Evolutionary conservation across 192 early-diverging fungal species (phyloP), one percentile per base, ranked within the genome.

Genomic region (Backusella psychrophila): DNA sequence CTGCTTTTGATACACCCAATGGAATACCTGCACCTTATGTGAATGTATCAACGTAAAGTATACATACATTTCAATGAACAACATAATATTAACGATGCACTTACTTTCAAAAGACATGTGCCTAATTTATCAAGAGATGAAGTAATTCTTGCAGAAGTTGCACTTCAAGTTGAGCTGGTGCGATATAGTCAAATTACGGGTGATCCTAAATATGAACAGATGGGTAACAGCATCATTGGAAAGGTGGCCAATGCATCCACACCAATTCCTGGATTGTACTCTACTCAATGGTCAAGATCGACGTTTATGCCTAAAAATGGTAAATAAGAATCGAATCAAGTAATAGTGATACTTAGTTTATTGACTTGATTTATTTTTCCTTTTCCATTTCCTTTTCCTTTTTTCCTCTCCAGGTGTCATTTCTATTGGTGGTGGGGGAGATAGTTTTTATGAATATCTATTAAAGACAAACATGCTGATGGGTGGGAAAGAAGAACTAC

Each of bases 141-240:
- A 44, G 11, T 76, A 0, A 72, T 66, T 69, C 53, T 94, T 29
- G 89, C 93, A n/a, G 91, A 94, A 74, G 75, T 90, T 42, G 89
- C 92, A 0, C 81, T 96, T 63, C 91, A 94, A 76, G 85, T 97
- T 44, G 95, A 97, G 81, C 90, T 93, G 72, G 87, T 89, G 78
- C 91, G 94, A 73, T 87, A 96, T 17, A 89, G 90, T 14, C 85
- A 93, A 74, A 83, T 96, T 9, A 94, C 91, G 5, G 89, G 90
- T 1, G 80, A 94, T 71, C 79, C 87, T 4, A 78, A 72, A 8
- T 97, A 93, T 75, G 86, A 88, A 35, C 39, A 83, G n/a, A 77
- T 81, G 59, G 90, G 85, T 9, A 81, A 87, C 36, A 75, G 76
- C 8, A 80, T 89, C 12, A 86, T 88, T 12, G 77, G 91, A 33